phyloP scores from a whole-genome alignment of 2,329 filamentous ascomycete genomes.

The Sclerotinia spermophila region DNA sequence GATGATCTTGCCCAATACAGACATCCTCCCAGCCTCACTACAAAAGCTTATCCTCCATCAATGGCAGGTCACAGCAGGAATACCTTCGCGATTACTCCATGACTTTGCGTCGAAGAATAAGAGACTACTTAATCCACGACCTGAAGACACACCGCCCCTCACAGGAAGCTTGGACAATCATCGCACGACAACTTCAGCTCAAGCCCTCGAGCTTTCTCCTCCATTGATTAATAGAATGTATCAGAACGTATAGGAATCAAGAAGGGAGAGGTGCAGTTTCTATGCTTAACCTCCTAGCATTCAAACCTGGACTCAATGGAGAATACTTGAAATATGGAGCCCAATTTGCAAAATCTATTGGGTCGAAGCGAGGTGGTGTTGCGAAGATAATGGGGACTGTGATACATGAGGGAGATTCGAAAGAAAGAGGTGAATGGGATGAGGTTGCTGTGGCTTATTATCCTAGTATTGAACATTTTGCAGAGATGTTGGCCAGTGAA shows the following conservation, averaged over 20 bases:
- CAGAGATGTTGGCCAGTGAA: constrained; percentile 54
- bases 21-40: constrained; percentile 34
- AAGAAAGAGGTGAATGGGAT: constrained; percentile 46
- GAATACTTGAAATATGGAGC: constrained; percentile 56
- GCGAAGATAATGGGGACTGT: constrained; percentile 62
- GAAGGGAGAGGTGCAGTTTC: constrained; percentile 47
- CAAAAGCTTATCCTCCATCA: constrained; percentile 32
- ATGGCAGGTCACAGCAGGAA: constrained; percentile 42
- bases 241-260: constrained; percentile 38
- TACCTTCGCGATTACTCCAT: constrained; percentile 43
- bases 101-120: constrained; percentile 40
- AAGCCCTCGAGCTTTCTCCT: constrained; percentile 53
- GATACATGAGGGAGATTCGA: constrained; percentile 39
- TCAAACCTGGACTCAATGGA: constrained; percentile 48
- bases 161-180: constrained; percentile 37
- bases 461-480: constrained; percentile 58
- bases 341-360: constrained; percentile 49
- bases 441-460: constrained; percentile 64
- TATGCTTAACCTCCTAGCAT: constrained; percentile 62
- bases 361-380: constrained; percentile 50
- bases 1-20: constrained; percentile 41
- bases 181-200: constrained; percentile 35
- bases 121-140: constrained; percentile 39
- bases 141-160: constrained; percentile 38
- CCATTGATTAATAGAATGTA: constrained; percentile 51